phyloP scores from a whole-genome alignment of 805 yeast species.

The Scheffersomyces lignosus region DNA sequence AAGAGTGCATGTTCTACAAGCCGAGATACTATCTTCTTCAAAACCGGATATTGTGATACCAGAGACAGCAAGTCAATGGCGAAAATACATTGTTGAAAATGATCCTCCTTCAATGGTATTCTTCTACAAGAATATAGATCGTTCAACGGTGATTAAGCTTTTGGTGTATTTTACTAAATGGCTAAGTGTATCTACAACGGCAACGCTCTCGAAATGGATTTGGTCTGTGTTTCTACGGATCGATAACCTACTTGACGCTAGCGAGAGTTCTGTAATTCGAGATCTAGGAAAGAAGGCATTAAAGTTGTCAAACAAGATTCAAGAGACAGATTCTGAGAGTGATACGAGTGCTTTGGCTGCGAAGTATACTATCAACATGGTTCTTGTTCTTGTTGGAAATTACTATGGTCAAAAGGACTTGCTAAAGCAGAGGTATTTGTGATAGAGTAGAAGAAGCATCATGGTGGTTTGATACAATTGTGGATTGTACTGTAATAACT shows the following conservation, averaged over 20 bases:
- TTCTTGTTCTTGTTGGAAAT: conserved; percentile 29
- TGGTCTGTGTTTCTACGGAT: conserved; percentile 33
- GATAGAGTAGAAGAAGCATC: neutral
- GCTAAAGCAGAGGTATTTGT: conserved; percentile 4
- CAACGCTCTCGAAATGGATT: conserved; percentile 35
- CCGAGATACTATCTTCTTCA: neutral
- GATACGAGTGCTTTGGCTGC: conserved; percentile 12
- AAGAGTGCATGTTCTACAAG: conserved; percentile 1
- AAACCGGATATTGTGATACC: conserved; percentile 14
- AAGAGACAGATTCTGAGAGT: conserved; percentile 5
- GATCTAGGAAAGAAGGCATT: conserved; percentile 40
- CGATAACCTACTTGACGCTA: conserved; percentile 34
- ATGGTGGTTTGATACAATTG: neutral
- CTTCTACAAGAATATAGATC: conserved; percentile 23
- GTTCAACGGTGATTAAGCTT: conserved; percentile 33
- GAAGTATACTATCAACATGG: conserved; percentile 28
- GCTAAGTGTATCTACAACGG: conserved; percentile 31
- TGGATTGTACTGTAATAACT: too few species aligned
- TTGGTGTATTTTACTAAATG: conserved; percentile 36
- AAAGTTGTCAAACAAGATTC: conserved; percentile 19
- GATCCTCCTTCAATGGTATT: conserved; percentile 28
- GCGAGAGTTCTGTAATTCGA: conserved; percentile 34
- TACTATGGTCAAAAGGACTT: conserved; percentile 40
- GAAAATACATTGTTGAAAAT: conserved; percentile 25
- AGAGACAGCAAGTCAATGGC: conserved; percentile 29